Percentiles rank a stretch among this genome's conserved stretches.
These are phyloP conservation scores for Puccinia hordei DNA, from an alignment of 1,284 basidiomycete species.

Conservation along the genomic window DNA sequence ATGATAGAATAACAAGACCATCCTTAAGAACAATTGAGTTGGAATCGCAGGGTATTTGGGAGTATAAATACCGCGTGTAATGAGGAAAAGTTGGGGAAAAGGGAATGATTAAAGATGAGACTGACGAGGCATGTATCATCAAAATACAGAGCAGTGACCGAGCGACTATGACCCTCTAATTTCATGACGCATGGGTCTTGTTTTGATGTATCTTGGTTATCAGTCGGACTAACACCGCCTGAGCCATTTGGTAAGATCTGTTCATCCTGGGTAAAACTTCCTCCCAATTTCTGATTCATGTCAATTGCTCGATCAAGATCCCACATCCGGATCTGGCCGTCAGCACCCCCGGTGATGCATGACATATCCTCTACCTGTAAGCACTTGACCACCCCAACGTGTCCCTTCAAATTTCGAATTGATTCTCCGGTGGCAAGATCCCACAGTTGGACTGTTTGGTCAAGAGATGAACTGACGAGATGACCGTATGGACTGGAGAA, in stretches of 20 bases:
- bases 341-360: conserved; percentile 85
- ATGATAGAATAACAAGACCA: conserved; percentile 23
- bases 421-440: conserved; percentile 72
- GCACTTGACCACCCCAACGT: conserved; percentile 76
- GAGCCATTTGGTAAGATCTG: conserved; percentile 25
- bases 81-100: conserved; percentile 39
- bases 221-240: conserved; percentile 32
- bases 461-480: conserved; percentile 77
- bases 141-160: conserved; percentile 89
- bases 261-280: conserved; percentile 62
- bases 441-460: conserved; percentile 74
- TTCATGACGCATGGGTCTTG: conserved; percentile 70
- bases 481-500: conserved; percentile 96
- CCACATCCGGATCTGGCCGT: conserved; percentile 82
- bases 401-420: conserved; percentile 77
- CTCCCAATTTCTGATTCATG: conserved; percentile 67
- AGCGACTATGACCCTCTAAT: conserved; percentile 87
- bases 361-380: conserved; percentile 90
- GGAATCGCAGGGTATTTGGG: not conserved
- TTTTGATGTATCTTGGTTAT: conserved; percentile 60
- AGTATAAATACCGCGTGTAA: conserved; percentile 5
- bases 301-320: conserved; percentile 67
- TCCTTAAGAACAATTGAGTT: conserved; percentile 18
- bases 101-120: conserved; percentile 47
- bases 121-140: conserved; percentile 86